Conservation (phyloP, 495 filamentous ascomycete genomes). For the Tuber microsphaerosporum region DNA sequence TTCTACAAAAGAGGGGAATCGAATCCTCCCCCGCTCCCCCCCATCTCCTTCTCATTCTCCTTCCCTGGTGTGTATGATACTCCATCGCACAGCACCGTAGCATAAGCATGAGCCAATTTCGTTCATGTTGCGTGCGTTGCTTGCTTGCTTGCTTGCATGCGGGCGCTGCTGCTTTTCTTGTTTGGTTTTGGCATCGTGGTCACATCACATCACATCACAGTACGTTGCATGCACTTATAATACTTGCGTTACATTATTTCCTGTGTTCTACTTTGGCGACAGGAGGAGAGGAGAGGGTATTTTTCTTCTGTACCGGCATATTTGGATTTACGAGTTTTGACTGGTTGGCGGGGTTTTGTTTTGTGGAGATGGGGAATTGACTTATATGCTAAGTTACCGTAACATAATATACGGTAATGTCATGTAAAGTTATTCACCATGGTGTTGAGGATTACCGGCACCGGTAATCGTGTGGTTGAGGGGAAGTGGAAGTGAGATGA, state of each 20-base stretch:
- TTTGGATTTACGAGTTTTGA: not conserved
- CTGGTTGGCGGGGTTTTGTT: not conserved
- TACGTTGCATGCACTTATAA: not conserved
- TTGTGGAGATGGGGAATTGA: not conserved
- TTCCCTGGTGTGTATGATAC: too few relatives aligned
- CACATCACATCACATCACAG: slow-evolving; percentile 3
- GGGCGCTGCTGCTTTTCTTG: not conserved
- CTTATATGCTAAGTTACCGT: too few relatives aligned
- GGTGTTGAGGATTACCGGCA: too few relatives aligned
- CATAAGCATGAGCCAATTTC: not conserved
- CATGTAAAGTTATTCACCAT: too few relatives aligned
- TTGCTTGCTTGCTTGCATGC: not conserved
- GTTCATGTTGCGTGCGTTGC: not conserved
- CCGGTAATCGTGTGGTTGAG: too few relatives aligned
- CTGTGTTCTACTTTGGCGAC: too few relatives aligned
- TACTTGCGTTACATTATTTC: not conserved
- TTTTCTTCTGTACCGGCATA: not conserved
- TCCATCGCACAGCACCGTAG: not conserved
- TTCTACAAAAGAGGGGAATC: not conserved
- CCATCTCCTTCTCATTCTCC: too few relatives aligned
- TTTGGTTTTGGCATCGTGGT: not conserved
- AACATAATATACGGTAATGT: too few relatives aligned
- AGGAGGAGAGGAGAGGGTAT: not conserved
- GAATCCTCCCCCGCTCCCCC: not conserved
- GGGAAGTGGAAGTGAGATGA: too few relatives aligned